Conservation (phyloP, 2,329 filamentous ascomycete genomes). For the Trichoderma cornu-damae region DNA sequence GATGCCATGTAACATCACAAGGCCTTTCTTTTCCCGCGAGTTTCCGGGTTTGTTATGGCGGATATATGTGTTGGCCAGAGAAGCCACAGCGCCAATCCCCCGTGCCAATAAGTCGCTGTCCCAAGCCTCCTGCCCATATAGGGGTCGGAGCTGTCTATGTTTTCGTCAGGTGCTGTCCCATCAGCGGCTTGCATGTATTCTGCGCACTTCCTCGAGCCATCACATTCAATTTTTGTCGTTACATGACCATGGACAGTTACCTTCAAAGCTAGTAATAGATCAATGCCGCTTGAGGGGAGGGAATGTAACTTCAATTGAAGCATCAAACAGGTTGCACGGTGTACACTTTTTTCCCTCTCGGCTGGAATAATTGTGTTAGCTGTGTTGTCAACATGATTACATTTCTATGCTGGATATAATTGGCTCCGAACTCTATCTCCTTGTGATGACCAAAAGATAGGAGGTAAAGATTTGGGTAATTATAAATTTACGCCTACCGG, state of each 20-base stretch:
- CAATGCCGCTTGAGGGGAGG: not conserved
- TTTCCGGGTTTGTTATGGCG: not conserved
- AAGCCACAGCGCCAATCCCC: not conserved
- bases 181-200: not conserved
- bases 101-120: not conserved
- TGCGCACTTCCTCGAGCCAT: not conserved
- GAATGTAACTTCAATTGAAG: not conserved
- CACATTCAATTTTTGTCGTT: not conserved
- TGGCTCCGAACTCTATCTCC: too few relatives aligned
- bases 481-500: too few relatives aligned
- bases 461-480: too few relatives aligned
- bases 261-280: not conserved
- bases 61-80: not conserved
- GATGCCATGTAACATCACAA: slow-evolving; percentile 9
- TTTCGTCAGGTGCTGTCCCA: not conserved
- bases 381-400: not conserved
- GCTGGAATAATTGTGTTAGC: not conserved
- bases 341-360: not conserved
- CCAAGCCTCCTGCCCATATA: not conserved
- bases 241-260: not conserved
- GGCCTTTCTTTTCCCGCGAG: not conserved
- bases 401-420: not conserved
- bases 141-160: not conserved
- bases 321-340: not conserved
- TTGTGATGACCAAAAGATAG: too few relatives aligned